phyloP scores from a whole-genome alignment of 257 asterid species.

The Lavandula angustifolia region DNA sequence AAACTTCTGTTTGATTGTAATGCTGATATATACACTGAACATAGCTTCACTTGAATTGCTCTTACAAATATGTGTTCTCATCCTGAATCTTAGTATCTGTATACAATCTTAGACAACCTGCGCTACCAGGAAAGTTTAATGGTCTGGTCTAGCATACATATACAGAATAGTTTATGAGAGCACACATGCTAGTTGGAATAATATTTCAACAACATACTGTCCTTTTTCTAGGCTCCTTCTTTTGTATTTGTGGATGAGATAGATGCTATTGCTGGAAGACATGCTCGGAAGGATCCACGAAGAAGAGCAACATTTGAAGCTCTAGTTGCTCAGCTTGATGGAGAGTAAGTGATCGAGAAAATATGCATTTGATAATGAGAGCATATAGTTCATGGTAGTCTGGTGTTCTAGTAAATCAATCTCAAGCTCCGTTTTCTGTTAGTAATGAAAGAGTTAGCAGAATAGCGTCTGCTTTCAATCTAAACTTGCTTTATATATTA shows the following conservation, averaged over 20 bases:
- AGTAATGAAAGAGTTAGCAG: conserved; percentile 8
- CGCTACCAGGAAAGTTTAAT: conserved; percentile 2
- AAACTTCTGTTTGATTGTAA: conserved; percentile 12
- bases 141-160: conserved; percentile 18
- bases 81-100: background rate
- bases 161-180: background rate
- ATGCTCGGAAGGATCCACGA: conserved; percentile 86
- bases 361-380: conserved; percentile 14
- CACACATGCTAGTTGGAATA: conserved; percentile 22
- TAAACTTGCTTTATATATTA: background rate
- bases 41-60: conserved; percentile 11
- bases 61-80: background rate
- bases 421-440: conserved; percentile 17
- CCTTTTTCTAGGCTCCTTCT: conserved; percentile 82
- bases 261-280: conserved; percentile 99
- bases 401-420: conserved; percentile 20
- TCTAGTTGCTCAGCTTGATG: conserved; percentile 88
- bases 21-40: conserved; percentile 19
- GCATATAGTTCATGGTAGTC: conserved; percentile 28
- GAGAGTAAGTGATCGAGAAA: conserved; percentile 70
- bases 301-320: conserved; percentile 91
- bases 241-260: conserved; percentile 96
- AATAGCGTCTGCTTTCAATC: background rate
- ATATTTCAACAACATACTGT: conserved; percentile 24
- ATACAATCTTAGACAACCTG: background rate